These are phyloP conservation scores for Sporothrix brasiliensis DNA, from an alignment of 2,329 filamentous ascomycete genomes.

Conservation along the genomic window DNA sequence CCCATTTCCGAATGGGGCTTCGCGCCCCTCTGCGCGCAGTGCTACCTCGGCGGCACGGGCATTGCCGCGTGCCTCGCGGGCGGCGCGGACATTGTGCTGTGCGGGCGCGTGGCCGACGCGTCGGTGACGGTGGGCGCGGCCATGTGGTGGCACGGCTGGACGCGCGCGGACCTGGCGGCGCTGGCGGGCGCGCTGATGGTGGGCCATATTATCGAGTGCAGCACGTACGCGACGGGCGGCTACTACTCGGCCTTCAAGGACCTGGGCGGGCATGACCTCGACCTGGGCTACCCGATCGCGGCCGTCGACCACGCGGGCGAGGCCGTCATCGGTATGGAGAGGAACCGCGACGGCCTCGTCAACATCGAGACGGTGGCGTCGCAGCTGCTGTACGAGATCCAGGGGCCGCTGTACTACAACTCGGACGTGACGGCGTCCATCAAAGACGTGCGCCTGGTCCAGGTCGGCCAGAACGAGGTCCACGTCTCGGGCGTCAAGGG, in stretches of 20 bases:
- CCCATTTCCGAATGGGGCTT: slow-evolving; percentile 34
- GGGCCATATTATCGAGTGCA: slow-evolving; percentile 52
- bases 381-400: slow-evolving; percentile 47
- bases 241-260: slow-evolving; percentile 53
- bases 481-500: slow-evolving; percentile 43
- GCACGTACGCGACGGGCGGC: slow-evolving; percentile 50
- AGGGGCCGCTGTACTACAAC: slow-evolving; percentile 45
- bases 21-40: slow-evolving; percentile 34
- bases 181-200: slow-evolving; percentile 50
- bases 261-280: slow-evolving; percentile 47
- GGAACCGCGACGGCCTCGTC: slow-evolving; percentile 36
- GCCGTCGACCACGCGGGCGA: slow-evolving; percentile 51
- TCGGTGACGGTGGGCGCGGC: slow-evolving; percentile 52
- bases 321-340: slow-evolving; percentile 39
- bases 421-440: slow-evolving; percentile 43
- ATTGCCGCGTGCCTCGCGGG: slow-evolving; percentile 43
- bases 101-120: slow-evolving; percentile 47
- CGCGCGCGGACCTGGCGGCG: slow-evolving; percentile 46
- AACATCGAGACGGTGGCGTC: slow-evolving; percentile 33
- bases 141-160: slow-evolving; percentile 54
- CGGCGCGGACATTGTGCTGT: slow-evolving; percentile 46
- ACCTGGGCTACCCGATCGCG: slow-evolving; percentile 53
- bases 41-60: slow-evolving; percentile 50
- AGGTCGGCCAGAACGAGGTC: slow-evolving; percentile 44
- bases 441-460: slow-evolving; percentile 48